Base-by-base conservation (phyloP, 306 rosid genomes). In the Quercus wislizeni region DNA sequence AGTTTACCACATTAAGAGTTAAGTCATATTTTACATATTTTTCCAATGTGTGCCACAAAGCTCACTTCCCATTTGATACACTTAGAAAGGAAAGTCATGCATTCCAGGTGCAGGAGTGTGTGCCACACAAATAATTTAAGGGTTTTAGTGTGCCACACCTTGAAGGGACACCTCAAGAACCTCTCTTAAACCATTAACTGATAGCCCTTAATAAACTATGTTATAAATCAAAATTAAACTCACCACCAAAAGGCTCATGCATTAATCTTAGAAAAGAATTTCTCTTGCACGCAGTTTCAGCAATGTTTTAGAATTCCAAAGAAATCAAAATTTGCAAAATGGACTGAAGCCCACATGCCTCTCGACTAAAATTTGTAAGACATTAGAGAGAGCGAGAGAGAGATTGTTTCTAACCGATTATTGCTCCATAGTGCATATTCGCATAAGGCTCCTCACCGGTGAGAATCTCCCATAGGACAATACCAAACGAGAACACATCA, bases 361-460 rank as follows among this genome's bases (percentile, higher is more conserved):
- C 19, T 6, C 13, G 15, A 71, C 46, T 5, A 10, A 35, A 57
- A 78, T 33, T 46, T 59, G 4, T 27, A 28, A 5, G 69, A 27
- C 41, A 15, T 27, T 27, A 14, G 59, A 76, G 38, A 56, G 46
- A 35, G 25, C 64, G 70, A 30, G 65, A 55, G 67, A 79, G 54
- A 35, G 75, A 82, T 13, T 2, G 41, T 68, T 18, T 68, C 72
- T 21, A 55, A 91, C 98, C 98, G 86, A 93, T 93, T 78, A 93
- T 93, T 71, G 98, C 96, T 84, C 97, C 98, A 43, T 91, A 93
- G 86, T 93, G 97, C 98, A 93, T 91, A 82, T 90, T 90, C 71
- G 97, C 97, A 76, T 93, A 93, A 68, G 98, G 98, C 86, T 93
- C 98, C 83, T 93, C 98, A 8, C 97, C 88, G 0, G 98, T 93